These are phyloP conservation scores for Passiflora organensis DNA, from an alignment of 345 rosid species.

Conservation along the genomic window DNA sequence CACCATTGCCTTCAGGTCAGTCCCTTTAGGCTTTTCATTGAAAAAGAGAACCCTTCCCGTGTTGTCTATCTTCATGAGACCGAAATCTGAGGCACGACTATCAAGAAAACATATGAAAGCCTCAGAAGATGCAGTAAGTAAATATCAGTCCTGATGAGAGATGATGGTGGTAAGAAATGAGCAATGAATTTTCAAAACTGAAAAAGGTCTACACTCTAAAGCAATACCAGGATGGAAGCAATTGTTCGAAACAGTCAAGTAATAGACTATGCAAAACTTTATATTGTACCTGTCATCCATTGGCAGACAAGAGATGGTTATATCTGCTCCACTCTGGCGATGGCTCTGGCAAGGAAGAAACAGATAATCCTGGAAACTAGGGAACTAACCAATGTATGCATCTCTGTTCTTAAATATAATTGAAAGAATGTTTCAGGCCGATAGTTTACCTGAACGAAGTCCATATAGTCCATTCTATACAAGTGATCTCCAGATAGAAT, in stretches of 20 bases:
- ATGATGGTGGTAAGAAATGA: neutral
- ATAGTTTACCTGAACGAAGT: constrained; percentile 65
- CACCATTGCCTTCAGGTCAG: constrained; percentile 80
- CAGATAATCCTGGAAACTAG: neutral
- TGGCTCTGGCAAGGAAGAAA: constrained; percentile 56
- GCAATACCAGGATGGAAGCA: too few relatives aligned
- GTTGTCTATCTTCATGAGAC: constrained; percentile 91
- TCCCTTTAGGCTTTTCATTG: constrained; percentile 91
- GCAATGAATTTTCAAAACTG: neutral
- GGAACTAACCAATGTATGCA: neutral
- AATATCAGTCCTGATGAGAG: neutral
- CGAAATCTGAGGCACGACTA: constrained; percentile 97
- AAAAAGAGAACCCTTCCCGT: constrained; percentile 76
- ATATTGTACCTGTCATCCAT: constrained; percentile 66
- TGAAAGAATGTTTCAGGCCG: neutral
- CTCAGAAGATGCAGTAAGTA: constrained; percentile 8
- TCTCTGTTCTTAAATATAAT: too few relatives aligned
- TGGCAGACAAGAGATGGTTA: constrained; percentile 73
- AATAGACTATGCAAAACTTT: neutral
- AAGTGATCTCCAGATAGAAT: constrained; percentile 94
- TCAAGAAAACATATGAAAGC: constrained; percentile 25
- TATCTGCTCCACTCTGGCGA: constrained; percentile 88
- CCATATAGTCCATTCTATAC: constrained; percentile 93
- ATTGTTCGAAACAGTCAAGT: neutral
- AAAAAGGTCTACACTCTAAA: too few relatives aligned